Base-by-base conservation (phyloP, 495 filamentous ascomycete genomes). In the Penicillium mononematosum region DNA sequence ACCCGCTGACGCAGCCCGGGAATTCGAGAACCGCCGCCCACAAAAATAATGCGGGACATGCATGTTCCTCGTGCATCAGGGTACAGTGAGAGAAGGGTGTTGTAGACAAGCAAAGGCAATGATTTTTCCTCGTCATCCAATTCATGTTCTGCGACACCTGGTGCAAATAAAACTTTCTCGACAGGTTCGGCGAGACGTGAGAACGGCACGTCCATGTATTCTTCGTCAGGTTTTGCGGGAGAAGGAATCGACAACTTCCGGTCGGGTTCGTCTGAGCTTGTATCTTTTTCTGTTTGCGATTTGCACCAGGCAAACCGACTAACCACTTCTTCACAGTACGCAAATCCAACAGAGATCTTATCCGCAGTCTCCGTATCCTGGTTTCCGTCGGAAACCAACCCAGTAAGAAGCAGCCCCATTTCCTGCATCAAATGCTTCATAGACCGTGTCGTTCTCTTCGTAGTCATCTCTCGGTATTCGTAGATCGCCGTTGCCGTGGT, bases 21-120 rank as follows among this genome's bases (percentile, higher is more conserved):
- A 12, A 98, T 86, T 22, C 83, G 81, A 38, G 91, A 84, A 45
- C 88, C 87, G 6, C 92, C 92, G 36, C 94, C 94, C 0, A 88
- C 87, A 65, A 98, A 85, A 5, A 96, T 80, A 50, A 98, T 91
- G 49, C 93, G 88, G 7, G 91, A 84, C 89, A 97, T 94, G 70
- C 91, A 96, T 9, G 86, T 73, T 1, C 86, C 85, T 22, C 94
- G 85, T 20, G 89, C 83, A 73, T 98, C 94, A 3, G 92, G 75
- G 0, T 92, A 89, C 1, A 96, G 78, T 10, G 83, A 71, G 2
- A 93, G 77, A 4, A 98, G 81, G n/a, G 81, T 76, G 31, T 81
- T 80, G 72, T 96, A 96, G 1, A 92, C 78, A 9, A 98, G 79
- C 9, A 82, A 58, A 29, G 85, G 87, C 0, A 97, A 69, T 0